Base-by-base conservation (phyloP, 306 rosid genomes). In the Medicago ruthenica region DNA sequence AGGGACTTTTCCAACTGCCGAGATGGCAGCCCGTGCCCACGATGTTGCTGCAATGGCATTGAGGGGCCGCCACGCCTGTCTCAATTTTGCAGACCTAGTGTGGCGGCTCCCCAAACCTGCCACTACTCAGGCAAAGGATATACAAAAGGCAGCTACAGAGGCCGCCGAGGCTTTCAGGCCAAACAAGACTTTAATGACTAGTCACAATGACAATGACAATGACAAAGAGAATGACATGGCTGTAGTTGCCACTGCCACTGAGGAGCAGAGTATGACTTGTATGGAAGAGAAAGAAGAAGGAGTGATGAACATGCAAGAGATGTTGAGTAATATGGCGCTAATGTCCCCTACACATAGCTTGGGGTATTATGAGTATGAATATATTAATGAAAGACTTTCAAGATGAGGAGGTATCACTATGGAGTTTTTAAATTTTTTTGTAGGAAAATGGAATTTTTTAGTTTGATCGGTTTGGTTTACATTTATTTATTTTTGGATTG, bases 21-120 rank as follows among this genome's bases (percentile, higher is more conserved):
- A 91, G 22, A 93, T 93, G 98, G 98, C 97, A 0, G 97, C 97
- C 0, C 81, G 97, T 0, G 98, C 98, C 0, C 93, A 93, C 14
- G 96, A 93, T 53, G 97, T 91, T 72, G 98, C 98, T 0, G 96
- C 90, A 0, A 71, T 84, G 7, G 88, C 96, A 0, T 68, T 93
- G 2, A 70, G 91, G 2, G 97, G 98, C 1, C 73, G 88, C 4
- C 65, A 80, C 0, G 92, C 93, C 0, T 87, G 93, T 20, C 80
- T 89, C 47, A 93, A 93, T 6, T 93, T 93, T 5, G 96, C 93
- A 0, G 96, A 93, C 79, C 89, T 96, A 0, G 73, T 68, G 0
- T 87, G 92, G 96, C 73, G 89, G 55, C 73, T 93, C 3, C 92
- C 87, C 0, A 22, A 59, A 1, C 97, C 97, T 9, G 87, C 82